A percentile compares a stretch with the other conserved stretches of the same genome.
Evolutionary conservation across 345 rosid species (phyloP).

Genomic region (Syzygium jambos): DNA sequence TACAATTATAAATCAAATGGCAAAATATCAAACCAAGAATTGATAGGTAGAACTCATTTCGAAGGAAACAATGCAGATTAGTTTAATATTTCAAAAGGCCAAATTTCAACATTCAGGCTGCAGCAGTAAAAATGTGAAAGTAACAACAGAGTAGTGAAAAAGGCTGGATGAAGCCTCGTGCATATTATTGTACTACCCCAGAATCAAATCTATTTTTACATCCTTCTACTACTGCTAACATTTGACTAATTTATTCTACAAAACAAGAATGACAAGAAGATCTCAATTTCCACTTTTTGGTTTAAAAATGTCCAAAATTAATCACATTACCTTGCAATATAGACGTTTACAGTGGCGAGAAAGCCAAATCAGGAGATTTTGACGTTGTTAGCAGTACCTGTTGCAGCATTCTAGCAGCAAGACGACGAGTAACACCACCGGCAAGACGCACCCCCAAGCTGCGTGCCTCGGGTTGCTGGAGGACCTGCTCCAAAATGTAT

Average conservation of each 20-base stretch:
- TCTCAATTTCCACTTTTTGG: not conserved
- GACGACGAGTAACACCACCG: slow-evolving; percentile 77
- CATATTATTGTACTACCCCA: not conserved
- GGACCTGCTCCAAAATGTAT: slow-evolving; percentile 38
- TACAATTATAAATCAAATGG: not conserved
- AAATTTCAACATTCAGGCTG: not conserved
- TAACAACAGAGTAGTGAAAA: not conserved
- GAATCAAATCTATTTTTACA: not conserved
- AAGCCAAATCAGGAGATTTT: slow-evolving; percentile 12
- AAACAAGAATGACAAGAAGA: not conserved
- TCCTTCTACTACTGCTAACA: not conserved
- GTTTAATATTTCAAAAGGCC: not conserved
- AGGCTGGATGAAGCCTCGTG: not conserved
- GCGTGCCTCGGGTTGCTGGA: slow-evolving; percentile 86
- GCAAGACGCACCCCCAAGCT: slow-evolving; percentile 66
- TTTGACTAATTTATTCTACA: not conserved
- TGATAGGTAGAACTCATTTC: not conserved
- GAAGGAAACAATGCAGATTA: not conserved
- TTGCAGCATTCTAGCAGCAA: slow-evolving; percentile 85
- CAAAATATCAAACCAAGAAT: not conserved
- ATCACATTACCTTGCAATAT: not conserved
- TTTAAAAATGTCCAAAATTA: not conserved
- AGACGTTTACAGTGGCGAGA: not conserved
- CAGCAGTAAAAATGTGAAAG: not conserved
- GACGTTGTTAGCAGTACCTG: slow-evolving; percentile 60